These are phyloP conservation scores for Fusarium falciforme DNA, from an alignment of 2,329 filamentous ascomycete species.

Conservation along the genomic window DNA sequence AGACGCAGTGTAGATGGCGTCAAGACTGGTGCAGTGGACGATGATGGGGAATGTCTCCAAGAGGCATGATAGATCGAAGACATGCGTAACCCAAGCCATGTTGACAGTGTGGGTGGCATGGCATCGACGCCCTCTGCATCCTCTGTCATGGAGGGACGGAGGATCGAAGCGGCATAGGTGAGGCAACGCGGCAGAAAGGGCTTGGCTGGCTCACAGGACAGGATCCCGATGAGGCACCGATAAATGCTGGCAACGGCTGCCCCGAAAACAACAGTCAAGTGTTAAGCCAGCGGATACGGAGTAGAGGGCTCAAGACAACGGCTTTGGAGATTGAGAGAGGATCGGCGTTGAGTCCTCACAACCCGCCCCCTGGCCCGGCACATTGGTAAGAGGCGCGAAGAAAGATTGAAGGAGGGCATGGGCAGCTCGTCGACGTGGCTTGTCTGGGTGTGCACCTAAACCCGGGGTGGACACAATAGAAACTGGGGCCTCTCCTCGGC, in stretches of 20 bases:
- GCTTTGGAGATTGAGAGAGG: constrained; percentile 40
- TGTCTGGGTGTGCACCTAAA: constrained; percentile 37
- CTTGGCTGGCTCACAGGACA: constrained; percentile 39
- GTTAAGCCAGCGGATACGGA: constrained; percentile 1
- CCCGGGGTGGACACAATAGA: constrained; percentile 27
- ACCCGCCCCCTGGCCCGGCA: constrained; percentile 40
- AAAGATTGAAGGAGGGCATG: constrained; percentile 42
- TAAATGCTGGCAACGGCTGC: constrained; percentile 7
- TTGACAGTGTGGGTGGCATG: constrained; percentile 5
- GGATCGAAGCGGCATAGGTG: constrained; percentile 11
- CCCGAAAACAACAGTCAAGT: constrained; percentile 6
- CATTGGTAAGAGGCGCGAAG: constrained; percentile 41
- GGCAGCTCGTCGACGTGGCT: constrained; percentile 39
- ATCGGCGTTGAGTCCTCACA: constrained; percentile 39
- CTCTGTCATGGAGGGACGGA: constrained; percentile 1
- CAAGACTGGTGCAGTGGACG: constrained; percentile 24
- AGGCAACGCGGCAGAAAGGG: constrained; percentile 29
- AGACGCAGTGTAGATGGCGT: constrained; percentile 37
- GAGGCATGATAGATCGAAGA: constrained; percentile 9
- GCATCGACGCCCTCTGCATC: constrained; percentile 10
- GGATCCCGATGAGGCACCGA: constrained; percentile 23
- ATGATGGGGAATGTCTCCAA: constrained; percentile 11
- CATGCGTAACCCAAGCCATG: constrained; percentile 19
- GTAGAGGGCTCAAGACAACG: constrained; percentile 30
- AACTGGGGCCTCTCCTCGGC: constrained; percentile 35